phyloP scores from a whole-genome alignment of 106 monocot species.

The Alisma plantagoaquatica region DNA sequence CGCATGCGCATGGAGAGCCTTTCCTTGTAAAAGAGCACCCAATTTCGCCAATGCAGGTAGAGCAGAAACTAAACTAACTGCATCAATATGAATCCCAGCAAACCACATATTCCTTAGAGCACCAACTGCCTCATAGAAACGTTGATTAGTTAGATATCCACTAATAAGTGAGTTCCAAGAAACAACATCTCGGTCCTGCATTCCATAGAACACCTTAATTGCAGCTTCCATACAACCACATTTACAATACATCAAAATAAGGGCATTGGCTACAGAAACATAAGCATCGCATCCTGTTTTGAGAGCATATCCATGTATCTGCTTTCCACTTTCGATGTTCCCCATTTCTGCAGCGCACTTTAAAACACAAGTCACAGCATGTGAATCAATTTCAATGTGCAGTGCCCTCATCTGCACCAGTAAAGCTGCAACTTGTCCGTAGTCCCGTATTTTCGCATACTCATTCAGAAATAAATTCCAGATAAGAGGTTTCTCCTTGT shows the following conservation, averaged over 20 bases:
- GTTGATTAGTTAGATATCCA: conserved; percentile 39
- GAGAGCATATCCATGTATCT: conserved; percentile 36
- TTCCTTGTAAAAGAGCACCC: conserved; percentile 20
- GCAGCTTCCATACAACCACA: conserved; percentile 27
- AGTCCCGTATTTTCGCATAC: conserved; percentile 37
- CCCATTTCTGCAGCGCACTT: conserved; percentile 41
- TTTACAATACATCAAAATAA: conserved; percentile 49
- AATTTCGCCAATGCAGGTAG: conserved; percentile 46
- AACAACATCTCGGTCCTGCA: conserved; percentile 51
- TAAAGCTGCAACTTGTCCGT: conserved; percentile 25
- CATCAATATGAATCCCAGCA: conserved; percentile 37
- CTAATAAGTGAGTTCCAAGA: conserved; percentile 69
- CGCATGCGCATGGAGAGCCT: conserved; percentile 54
- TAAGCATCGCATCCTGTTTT: conserved; percentile 39
- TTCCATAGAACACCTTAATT: conserved; percentile 42
- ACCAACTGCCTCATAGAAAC: conserved; percentile 14
- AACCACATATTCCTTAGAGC: conserved; percentile 39
- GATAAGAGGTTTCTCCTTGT: conserved; percentile 15
- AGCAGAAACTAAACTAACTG: conserved; percentile 47
- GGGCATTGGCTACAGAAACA: conserved; percentile 40
- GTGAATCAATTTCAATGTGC: conserved; percentile 27
- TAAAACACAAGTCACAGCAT: conserved; percentile 46
- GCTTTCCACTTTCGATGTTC: conserved; percentile 17
- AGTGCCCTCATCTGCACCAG: conserved; percentile 34
- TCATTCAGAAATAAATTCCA: conserved; percentile 55